Base-by-base conservation (phyloP, 1,284 basidiomycete genomes). In the Schizophyllum amplum region DNA sequence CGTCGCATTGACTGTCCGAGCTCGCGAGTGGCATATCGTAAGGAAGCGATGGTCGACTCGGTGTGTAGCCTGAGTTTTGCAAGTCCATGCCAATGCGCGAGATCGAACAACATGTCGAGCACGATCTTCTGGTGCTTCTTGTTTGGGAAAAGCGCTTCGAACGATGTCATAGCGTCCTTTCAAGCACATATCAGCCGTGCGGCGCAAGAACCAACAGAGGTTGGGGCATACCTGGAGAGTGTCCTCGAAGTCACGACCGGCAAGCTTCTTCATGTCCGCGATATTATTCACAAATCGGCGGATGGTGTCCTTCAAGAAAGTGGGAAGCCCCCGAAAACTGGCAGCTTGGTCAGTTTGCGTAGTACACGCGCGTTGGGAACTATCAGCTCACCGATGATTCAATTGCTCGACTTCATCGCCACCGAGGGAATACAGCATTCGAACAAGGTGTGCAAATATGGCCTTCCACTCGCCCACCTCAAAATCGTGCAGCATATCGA, bases 61-160 rank as follows among this genome's bases (percentile, higher is more conserved):
- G 70, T 70, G 46, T 72, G 71, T 47, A 69, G 55, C 9, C 68
- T 61, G 9, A 73, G 64, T 55, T 73, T 74, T 0, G 68, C 71
- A 0, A 72, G 60, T 0, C 55, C 55, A 54, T 73, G 71, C 70
- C 67, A 72, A 26, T 64, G 60, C 7, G 64, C 63, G 0, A 66
- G 48, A 4, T 54, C 47, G 53, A 63, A 70, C 4, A 69, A 51
- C 65, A 61, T 5, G 62, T 64, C 13, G 65, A 58, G 0, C 58
- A 42, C 47, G 63, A 63, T 7, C 58, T 26, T 53, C 6, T 24
- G 17, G 25, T 55, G 7, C 25, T 13, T 23, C 4, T 5, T 49
- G 5, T 26, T 52, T 22, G 25, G 24, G 11, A 17, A 53, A 42
- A 47, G n/a, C n/a, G n/a, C n/a, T n/a, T n/a, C n/a, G n/a, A n/a